Percentiles rank a stretch among this genome's conserved stretches.
Conservation (phyloP, 176 grass and related monocot species). For the Carex cristatella region DNA sequence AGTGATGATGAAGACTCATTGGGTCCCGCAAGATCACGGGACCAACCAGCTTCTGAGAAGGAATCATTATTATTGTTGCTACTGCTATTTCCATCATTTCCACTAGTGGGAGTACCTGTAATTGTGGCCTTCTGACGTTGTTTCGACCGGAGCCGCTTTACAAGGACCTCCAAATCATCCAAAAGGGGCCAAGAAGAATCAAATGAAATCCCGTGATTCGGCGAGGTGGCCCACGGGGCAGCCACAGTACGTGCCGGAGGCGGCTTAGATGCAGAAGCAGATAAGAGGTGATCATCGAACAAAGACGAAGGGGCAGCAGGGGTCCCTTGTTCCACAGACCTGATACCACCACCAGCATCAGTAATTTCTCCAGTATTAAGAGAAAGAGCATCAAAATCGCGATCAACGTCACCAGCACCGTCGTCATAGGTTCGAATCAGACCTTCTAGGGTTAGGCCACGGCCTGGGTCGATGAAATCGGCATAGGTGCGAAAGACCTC, state of each 20-base stretch:
- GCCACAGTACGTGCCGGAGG: constrained; percentile 21
- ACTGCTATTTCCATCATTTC: constrained; percentile 14
- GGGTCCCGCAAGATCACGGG: constrained; percentile 55
- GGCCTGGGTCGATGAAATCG: constrained; percentile 54
- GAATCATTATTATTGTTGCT: constrained; percentile 55
- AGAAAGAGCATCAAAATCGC: constrained; percentile 80
- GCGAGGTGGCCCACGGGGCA: constrained; percentile 60
- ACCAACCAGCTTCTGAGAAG: constrained; percentile 98
- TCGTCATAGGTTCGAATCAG: constrained; percentile 90
- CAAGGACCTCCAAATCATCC: constrained; percentile 88
- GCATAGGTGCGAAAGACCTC: constrained; percentile 94
- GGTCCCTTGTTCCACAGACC: constrained; percentile 16
- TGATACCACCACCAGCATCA: constrained; percentile 29
- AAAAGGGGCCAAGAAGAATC: constrained; percentile 85
- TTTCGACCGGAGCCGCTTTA: constrained; percentile 92
- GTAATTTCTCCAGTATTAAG: constrained; percentile 41
- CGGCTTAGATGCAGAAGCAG: constrained; percentile 17
- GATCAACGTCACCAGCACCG: constrained; percentile 86
- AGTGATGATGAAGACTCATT: constrained; percentile 40
- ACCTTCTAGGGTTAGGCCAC: constrained; percentile 61
- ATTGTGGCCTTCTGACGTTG: constrained; percentile 44
- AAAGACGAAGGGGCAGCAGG: constrained; percentile 30
- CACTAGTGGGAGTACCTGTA: constrained; percentile 13
- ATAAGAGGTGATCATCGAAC: constrained; percentile 51
- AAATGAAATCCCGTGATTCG: constrained; percentile 68